These are phyloP conservation scores for Fusarium austroafricanum DNA, from an alignment of 2,329 filamentous ascomycete species.

Conservation along the genomic window DNA sequence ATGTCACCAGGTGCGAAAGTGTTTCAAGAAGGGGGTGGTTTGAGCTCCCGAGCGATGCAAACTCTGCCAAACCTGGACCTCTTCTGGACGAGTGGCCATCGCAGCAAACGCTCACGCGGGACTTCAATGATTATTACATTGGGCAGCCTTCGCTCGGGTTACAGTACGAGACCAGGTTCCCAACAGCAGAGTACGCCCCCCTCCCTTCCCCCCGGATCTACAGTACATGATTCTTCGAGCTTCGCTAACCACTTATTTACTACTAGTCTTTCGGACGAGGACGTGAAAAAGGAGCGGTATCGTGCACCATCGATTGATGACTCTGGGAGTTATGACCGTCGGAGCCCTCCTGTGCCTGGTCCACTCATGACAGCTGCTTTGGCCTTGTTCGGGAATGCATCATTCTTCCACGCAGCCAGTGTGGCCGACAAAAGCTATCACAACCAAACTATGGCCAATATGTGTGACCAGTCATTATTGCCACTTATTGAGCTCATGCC, in stretches of 20 bases:
- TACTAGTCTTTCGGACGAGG: background rate
- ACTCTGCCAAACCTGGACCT: background rate
- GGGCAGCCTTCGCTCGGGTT: no score
- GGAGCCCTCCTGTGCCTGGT: background rate
- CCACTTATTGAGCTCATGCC: background rate
- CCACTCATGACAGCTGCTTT: slow-evolving; percentile 23
- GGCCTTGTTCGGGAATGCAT: slow-evolving; percentile 19
- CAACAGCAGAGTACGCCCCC: background rate
- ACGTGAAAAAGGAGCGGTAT: background rate
- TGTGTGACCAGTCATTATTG: background rate
- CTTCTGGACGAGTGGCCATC: slow-evolving; percentile 18
- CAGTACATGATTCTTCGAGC: background rate
- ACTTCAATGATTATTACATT: slow-evolving; percentile 5
- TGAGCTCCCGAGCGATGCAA: slow-evolving; percentile 22
- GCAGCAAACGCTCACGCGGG: background rate
- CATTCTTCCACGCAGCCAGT: slow-evolving; percentile 5
- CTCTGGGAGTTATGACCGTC: background rate
- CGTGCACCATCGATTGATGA: no score
- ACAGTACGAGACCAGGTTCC: background rate
- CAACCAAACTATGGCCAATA: background rate
- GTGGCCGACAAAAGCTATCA: background rate
- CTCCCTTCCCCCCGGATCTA: no score
- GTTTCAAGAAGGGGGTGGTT: slow-evolving; percentile 32
- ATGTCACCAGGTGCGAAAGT: slow-evolving; percentile 8
- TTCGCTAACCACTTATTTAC: background rate